These are phyloP conservation scores for Fraxinus pennsylvanica DNA, from an alignment of 257 asterid genomes.

Conservation along the genomic window DNA sequence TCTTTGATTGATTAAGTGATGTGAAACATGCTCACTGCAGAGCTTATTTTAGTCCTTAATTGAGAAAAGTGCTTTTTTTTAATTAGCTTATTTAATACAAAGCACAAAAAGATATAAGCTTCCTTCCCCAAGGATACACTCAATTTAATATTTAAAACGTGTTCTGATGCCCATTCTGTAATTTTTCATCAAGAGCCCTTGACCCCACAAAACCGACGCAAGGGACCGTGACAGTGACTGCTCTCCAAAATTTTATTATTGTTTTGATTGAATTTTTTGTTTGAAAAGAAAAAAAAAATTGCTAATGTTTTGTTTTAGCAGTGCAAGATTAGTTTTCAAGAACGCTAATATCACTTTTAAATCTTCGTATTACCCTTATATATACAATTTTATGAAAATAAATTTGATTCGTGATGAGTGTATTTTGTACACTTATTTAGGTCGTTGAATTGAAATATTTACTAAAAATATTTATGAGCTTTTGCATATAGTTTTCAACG, in stretches of 20 bases:
- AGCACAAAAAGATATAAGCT: not conserved
- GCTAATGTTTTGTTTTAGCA: too few relatives aligned
- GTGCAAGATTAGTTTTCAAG: too few relatives aligned
- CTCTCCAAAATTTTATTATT: constrained; percentile 35
- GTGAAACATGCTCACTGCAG: not conserved
- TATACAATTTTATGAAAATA: too few relatives aligned
- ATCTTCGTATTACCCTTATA: too few relatives aligned
- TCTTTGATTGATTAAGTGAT: not conserved
- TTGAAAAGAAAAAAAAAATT: too few relatives aligned
- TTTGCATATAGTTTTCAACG: too few relatives aligned
- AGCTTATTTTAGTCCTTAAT: not conserved
- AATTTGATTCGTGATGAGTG: too few relatives aligned
- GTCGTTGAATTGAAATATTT: too few relatives aligned
- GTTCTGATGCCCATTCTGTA: constrained; percentile 19
- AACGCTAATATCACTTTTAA: too few relatives aligned
- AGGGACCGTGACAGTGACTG: constrained; percentile 38
- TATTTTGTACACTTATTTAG: too few relatives aligned
- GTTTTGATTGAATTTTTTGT: too few relatives aligned
- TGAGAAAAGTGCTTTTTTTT: not conserved
- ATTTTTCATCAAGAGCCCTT: constrained; percentile 16
- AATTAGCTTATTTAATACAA: not conserved
- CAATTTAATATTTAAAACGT: not conserved
- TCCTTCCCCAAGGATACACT: not conserved
- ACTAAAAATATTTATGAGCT: too few relatives aligned
- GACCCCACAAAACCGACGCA: constrained; percentile 44